These are phyloP conservation scores for Stachybotrys chlorohalonatus DNA, from an alignment of 2,329 filamentous ascomycete species.

Conservation along the genomic window DNA sequence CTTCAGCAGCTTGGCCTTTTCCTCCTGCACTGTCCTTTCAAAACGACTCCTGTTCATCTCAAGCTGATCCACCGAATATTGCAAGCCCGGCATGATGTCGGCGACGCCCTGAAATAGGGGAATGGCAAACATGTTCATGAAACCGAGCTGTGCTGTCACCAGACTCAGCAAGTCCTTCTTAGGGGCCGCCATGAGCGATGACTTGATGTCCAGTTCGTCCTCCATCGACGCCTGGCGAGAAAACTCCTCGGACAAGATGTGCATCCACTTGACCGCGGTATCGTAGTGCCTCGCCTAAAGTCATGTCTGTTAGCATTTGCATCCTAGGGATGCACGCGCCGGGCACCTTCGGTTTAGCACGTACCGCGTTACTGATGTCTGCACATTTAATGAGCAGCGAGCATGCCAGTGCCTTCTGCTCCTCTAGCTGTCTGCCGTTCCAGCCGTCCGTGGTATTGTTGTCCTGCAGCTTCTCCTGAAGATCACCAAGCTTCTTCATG, in stretches of 20 bases:
- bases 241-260: constrained; percentile 92
- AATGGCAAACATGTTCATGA: constrained; percentile 93
- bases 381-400: constrained; percentile 94
- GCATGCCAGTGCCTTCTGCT: constrained; percentile 74
- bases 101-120: constrained; percentile 85
- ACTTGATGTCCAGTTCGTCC: constrained; percentile 73
- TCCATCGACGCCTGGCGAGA: constrained; percentile 91
- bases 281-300: constrained; percentile 72
- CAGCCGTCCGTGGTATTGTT: constrained; percentile 61
- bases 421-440: constrained; percentile 66
- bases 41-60: constrained; percentile 68
- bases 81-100: constrained; percentile 76
- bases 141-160: constrained; percentile 81
- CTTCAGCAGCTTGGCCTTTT: constrained; percentile 37
- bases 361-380: constrained; percentile 95
- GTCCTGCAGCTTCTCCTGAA: constrained; percentile 68
- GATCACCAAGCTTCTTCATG: constrained; percentile 76
- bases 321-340: not conserved
- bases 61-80: constrained; percentile 76
- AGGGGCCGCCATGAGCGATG: constrained; percentile 77
- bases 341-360: constrained; percentile 26
- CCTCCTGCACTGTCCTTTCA: constrained; percentile 56
- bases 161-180: constrained; percentile 77
- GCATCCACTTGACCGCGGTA: constrained; percentile 80
- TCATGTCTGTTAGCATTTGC: constrained; percentile 2